Conservation (phyloP, 169 alveolate genomes). For the Plasmodium berghei region DNA sequence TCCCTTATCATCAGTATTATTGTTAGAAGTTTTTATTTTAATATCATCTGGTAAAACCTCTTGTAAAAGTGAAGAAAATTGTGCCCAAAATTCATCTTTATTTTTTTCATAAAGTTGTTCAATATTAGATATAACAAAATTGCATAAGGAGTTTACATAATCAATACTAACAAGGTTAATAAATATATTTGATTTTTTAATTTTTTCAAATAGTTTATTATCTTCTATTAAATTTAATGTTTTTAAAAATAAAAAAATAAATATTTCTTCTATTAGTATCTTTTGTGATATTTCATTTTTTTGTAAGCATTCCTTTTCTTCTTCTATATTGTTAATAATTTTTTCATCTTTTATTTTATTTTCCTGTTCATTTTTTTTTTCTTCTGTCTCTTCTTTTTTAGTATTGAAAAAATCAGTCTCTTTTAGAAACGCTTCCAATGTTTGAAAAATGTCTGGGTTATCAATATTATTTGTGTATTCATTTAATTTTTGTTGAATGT, state of each 20-base stretch:
- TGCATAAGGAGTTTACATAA: constrained; percentile 36
- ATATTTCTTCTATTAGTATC: constrained; percentile 60
- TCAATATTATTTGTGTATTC: constrained; percentile 21
- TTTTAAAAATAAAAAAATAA: constrained; percentile 40
- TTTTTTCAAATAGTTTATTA: constrained; percentile 12
- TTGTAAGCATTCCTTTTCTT: constrained; percentile 57
- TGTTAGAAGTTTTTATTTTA: background rate
- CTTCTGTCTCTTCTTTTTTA: background rate
- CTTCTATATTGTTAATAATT: background rate
- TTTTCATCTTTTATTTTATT: background rate
- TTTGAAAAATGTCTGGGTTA: constrained; percentile 11
- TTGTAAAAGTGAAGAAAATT: constrained; percentile 16
- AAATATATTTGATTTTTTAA: constrained; percentile 49
- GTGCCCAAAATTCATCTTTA: constrained; percentile 32
- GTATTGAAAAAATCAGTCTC: constrained; percentile 57
- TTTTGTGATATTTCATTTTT: constrained; percentile 67
- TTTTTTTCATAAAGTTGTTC: constrained; percentile 54
- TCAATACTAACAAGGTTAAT: constrained; percentile 57
- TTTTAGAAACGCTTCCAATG: constrained; percentile 49
- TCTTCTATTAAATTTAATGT: constrained; percentile 68
- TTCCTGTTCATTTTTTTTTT: background rate
- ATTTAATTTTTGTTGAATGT: constrained; percentile 27
- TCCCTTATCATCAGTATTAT: background rate
- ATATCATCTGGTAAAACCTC: constrained; percentile 33
- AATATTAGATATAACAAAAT: constrained; percentile 39